Base-by-base conservation (phyloP, 345 rosid genomes). In the Lumnitzera racemosa region DNA sequence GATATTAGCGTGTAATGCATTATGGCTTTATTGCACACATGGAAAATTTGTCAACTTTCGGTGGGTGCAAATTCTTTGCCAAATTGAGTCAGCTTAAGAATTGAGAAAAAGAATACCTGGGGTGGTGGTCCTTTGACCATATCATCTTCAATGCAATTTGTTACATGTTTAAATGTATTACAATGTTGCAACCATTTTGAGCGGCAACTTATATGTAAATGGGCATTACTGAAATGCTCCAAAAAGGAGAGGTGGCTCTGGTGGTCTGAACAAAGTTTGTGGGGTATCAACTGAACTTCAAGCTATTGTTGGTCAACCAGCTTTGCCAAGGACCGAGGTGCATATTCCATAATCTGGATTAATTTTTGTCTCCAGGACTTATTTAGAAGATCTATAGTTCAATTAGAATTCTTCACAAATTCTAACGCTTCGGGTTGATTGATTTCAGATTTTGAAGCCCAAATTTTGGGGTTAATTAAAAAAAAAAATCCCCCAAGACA, bases 401-500 rank as follows among this genome's bases (percentile, higher is more conserved):
- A 4, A 12, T 58, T 54, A 65, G 27, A 3, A 46, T 23, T 58
- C 57, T n/a, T 54, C 13, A 43, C 29, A 12, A 41, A 23, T 46
- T 55, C 7, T 10, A 55, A 56, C 69, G 56, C 47, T 59, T 56
- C 25, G 53, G n/a, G n/a, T n/a, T n/a, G n/a, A n/a, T n/a, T n/a
- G n/a, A n/a, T n/a, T 52, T 50, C 70, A 92, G 98, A 89, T 92
- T 74, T 95, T 92, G 80, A 92, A 82, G 82, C 98, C n/a, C n/a
- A n/a, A 92, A 62, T 73, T 92, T 62, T 92, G 98, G 98, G 91
- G 86, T 31, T 92, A 92, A 68, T 89, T 92, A 74, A 87, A 96
- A 82, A 92, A 92, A 72, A 82, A 89, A 76, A 89, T 80, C 75
- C 98, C 89, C 66, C 98, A 92, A 79, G 96, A 92, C n/a, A n/a